Percentiles rank a stretch among this genome's conserved stretches.
Evolutionary conservation across 2,329 filamentous ascomycete species (phyloP).

Genomic region (Claviceps paspali): DNA sequence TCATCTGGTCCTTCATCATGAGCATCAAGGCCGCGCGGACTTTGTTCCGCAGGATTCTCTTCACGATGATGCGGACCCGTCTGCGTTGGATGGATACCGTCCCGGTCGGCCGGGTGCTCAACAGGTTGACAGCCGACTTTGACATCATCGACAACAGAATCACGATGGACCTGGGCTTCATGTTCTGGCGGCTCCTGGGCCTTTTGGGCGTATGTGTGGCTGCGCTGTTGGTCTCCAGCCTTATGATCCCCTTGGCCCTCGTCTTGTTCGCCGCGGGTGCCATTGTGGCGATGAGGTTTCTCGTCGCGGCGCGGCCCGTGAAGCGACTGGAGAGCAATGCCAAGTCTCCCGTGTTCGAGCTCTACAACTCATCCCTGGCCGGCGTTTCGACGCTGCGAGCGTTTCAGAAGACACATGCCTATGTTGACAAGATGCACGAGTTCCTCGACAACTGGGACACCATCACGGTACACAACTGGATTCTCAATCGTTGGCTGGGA

Average conservation of each 20-base stretch:
- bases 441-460: conserved; percentile 54
- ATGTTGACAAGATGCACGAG: conserved; percentile 53
- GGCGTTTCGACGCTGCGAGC: conserved; percentile 64
- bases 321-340: conserved; percentile 64
- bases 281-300: conserved; percentile 45
- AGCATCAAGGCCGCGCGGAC: conserved; percentile 53
- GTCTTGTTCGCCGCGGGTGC: conserved; percentile 42
- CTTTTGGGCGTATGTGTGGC: conserved; percentile 53
- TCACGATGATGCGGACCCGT: conserved; percentile 53
- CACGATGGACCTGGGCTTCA: conserved; percentile 45
- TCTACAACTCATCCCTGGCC: conserved; percentile 57
- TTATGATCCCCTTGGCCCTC: conserved; percentile 46
- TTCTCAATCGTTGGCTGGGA: conserved; percentile 65
- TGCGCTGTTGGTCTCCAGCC: conserved; percentile 50
- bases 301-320: conserved; percentile 56
- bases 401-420: conserved; percentile 52
- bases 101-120: conserved; percentile 60
- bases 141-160: conserved; percentile 55
- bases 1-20: conserved; percentile 46
- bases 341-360: conserved; percentile 68
- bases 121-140: conserved; percentile 67
- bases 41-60: conserved; percentile 53
- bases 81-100: conserved; percentile 72
- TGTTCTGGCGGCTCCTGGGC: conserved; percentile 43
- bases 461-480: conserved; percentile 51